Conservation (phyloP, 768 basidiomycete species). For the Mycena crocata region DNA sequence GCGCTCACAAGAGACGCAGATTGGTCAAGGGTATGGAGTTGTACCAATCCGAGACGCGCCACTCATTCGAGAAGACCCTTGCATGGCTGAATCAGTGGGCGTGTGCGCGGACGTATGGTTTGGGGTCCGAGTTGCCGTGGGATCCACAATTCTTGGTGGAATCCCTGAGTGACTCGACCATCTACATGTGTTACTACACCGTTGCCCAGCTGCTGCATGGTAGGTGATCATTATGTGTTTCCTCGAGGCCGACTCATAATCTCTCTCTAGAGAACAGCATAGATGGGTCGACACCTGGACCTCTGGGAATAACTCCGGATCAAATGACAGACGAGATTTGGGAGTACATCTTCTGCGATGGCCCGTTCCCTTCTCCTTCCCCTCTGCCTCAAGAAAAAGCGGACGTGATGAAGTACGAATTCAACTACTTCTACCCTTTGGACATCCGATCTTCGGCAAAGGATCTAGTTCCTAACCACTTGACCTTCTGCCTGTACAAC, state of each 20-base stretch:
- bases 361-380: conserved; percentile 76
- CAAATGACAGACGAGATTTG: conserved; percentile 98
- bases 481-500: conserved; percentile 94
- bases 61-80: conserved; percentile 91
- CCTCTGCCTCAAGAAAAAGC: conserved; percentile 81
- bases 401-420: conserved; percentile 89
- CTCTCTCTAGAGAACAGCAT: conserved; percentile 70
- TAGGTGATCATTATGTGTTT: conserved; percentile 48
- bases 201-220: conserved; percentile 92
- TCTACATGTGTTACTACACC: conserved; percentile 99
- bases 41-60: conserved; percentile 90
- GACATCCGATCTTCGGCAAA: conserved; percentile 98
- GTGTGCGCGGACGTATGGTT: conserved; percentile 96
- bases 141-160: conserved; percentile 97
- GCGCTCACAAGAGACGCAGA: conserved; percentile 51
- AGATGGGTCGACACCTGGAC: conserved; percentile 83
- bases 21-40: conserved; percentile 89
- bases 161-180: conserved; percentile 95
- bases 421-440: conserved; percentile 97
- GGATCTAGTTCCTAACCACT: conserved; percentile 94
- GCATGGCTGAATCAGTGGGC: conserved; percentile 99
- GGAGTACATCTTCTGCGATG: conserved; percentile 91
- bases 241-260: neutral
- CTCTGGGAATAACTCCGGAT: conserved; percentile 85
- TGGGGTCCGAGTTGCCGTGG: conserved; percentile 97